Evolutionary conservation across 257 asterid genomes (phyloP).

Genomic region (Jaltomata sinuosa): DNA sequence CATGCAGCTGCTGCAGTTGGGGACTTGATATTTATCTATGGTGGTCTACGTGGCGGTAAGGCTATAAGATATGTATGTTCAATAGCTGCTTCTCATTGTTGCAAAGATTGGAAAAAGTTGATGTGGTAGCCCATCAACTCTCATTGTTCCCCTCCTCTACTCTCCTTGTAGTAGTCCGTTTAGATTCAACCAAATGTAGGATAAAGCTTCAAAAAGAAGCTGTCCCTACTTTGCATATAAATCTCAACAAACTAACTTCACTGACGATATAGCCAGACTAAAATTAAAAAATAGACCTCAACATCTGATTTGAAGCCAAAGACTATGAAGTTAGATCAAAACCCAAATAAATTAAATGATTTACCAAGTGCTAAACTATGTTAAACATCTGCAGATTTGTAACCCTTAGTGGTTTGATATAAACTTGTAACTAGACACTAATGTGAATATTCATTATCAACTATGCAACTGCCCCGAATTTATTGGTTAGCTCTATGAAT

Average conservation of each 20-base stretch:
- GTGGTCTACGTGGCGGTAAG: constrained; percentile 99
- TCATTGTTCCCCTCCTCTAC: background rate
- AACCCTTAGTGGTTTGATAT: background rate
- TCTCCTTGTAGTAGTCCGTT: background rate
- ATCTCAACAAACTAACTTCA: background rate
- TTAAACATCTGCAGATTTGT: background rate
- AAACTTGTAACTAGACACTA: background rate
- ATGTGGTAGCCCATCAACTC: background rate
- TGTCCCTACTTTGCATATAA: background rate
- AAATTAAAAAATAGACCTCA: background rate
- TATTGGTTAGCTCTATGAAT: no score
- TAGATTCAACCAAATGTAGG: background rate
- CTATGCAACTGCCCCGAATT: background rate
- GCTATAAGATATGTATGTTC: background rate
- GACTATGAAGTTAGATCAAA: background rate
- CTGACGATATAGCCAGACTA: background rate
- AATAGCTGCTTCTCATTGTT: background rate
- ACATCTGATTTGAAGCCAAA: background rate
- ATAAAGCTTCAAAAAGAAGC: background rate
- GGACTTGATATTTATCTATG: constrained; percentile 88
- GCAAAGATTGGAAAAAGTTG: background rate
- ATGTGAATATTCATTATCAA: background rate
- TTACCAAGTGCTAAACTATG: background rate
- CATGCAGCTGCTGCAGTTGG: constrained; percentile 99
- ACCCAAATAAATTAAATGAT: background rate